Evolutionary conservation across 2,329 filamentous ascomycete genomes (phyloP).

Genomic region (Penicillium sp.): DNA sequence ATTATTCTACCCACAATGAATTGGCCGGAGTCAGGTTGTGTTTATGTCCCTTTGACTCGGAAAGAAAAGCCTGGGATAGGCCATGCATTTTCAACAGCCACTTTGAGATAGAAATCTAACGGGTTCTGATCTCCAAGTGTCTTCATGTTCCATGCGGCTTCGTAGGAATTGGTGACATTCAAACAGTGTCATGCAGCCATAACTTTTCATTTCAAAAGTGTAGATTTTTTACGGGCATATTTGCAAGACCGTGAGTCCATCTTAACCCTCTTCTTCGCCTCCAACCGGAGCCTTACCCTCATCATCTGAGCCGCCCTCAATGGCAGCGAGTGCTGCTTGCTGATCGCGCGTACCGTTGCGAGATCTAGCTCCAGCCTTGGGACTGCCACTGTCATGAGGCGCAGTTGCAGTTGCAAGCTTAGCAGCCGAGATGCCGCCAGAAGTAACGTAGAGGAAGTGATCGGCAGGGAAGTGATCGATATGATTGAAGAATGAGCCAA

Average conservation of each 20-base stretch:
- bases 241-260: neutral
- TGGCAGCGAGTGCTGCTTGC: conserved; percentile 34
- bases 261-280: conserved; percentile 24
- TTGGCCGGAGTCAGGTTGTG: neutral
- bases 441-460: conserved; percentile 74
- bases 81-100: neutral
- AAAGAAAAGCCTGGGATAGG: neutral
- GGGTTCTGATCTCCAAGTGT: neutral
- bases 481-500: conserved; percentile 77
- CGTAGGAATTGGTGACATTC: neutral
- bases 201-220: neutral
- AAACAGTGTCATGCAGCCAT: neutral
- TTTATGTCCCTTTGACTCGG: neutral
- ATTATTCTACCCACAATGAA: neutral
- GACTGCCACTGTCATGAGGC: conserved; percentile 4
- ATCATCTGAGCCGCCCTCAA: conserved; percentile 35
- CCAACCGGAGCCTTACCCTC: conserved; percentile 22
- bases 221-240: neutral
- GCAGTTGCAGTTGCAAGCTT: conserved; percentile 36
- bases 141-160: neutral
- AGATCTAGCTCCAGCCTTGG: conserved; percentile 7
- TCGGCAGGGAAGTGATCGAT: conserved; percentile 72
- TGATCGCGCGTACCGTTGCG: conserved; percentile 23
- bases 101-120: neutral
- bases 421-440: conserved; percentile 65